Evolutionary conservation across 2,329 filamentous ascomycete species (phyloP).

Genomic region (Calonectria honghensis): DNA sequence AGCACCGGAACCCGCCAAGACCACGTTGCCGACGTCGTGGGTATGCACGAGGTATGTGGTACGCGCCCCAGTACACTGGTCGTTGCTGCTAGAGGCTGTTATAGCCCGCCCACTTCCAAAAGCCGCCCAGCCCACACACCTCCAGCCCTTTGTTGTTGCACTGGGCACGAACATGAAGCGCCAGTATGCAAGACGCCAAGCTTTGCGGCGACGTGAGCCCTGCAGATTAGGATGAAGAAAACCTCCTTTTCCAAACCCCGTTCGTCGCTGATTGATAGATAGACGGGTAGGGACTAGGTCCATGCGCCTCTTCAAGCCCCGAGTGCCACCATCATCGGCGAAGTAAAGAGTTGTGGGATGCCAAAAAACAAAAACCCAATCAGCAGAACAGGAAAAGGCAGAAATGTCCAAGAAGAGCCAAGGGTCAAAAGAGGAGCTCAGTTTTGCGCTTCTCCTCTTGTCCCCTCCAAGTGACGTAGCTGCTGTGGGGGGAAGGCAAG

Average conservation of each 20-base stretch:
- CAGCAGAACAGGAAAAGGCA: neutral
- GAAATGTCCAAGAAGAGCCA: constrained; percentile 11
- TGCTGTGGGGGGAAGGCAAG: constrained; percentile 30
- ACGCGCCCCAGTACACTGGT: constrained; percentile 17
- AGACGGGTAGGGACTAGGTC: constrained; percentile 16
- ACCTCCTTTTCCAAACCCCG: constrained; percentile 19
- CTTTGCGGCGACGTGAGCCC: constrained; percentile 36
- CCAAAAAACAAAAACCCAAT: neutral
- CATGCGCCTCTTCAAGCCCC: neutral
- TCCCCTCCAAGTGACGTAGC: constrained; percentile 28
- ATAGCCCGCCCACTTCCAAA: constrained; percentile 10
- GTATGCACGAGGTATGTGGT: constrained; percentile 35
- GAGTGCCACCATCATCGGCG: neutral
- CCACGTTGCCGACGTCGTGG: constrained; percentile 31
- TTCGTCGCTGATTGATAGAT: constrained; percentile 1
- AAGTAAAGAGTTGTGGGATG: neutral
- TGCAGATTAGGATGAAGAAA: constrained; percentile 8
- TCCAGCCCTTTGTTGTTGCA: neutral
- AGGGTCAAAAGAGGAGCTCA: constrained; percentile 17
- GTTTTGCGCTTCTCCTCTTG: constrained; percentile 25
- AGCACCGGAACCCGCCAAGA: constrained; percentile 32
- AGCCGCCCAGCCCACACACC: constrained; percentile 23
- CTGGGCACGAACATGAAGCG: constrained; percentile 7
- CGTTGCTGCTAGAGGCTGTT: neutral
- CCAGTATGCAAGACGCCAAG: constrained; percentile 30